Base-by-base conservation (phyloP, 768 basidiomycete species). In the Amanita pseudoporphyria region DNA sequence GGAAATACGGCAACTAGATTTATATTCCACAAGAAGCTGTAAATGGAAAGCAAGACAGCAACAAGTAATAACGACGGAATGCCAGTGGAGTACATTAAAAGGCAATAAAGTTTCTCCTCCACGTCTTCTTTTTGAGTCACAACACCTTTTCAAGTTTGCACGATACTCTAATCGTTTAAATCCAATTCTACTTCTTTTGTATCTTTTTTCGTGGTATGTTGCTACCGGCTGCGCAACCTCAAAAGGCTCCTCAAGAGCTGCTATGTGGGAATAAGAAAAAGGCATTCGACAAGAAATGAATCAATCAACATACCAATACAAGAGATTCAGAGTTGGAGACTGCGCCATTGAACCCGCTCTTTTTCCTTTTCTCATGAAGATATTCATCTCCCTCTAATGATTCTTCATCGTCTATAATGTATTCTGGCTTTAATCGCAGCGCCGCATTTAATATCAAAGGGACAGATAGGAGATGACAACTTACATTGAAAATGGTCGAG, bases 371-470 rank as follows among this genome's bases (percentile, higher is more conserved):
- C 40, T 48, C 47, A 31, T 26, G 37, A 31, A 39, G 38, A 38
- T 31, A 30, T 31, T 12, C 18, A 39, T 48, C 47, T 48, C 40
- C 47, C 18, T 48, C 18, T 41, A 26, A 48, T 31, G 47, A 28
- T 16, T 48, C 28, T 21, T 40, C 47, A 6, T 48, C 38, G 16
- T 48, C 38, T 19, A 5, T 32, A 28, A 18, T 10, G 18, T 40
- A 40, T 6, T 48, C 10, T 3, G 26, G 37, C 37, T 48, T 21
- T 13, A 9, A 32, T 39, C 9, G 16, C 5, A 26, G 19, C 16
- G 24, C 26, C 31, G 7, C 6, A 33, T 28, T 36, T 19, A 4
- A 9, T 30, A 22, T 28, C 7, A 12, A 18, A 30, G 1, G 28
- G 10, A 6, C 5, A 3, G 12, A 14, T 12, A 22, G 10, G 9